Conservation (phyloP, 1,284 basidiomycete genomes). For the Stygiomarasmius scandens region DNA sequence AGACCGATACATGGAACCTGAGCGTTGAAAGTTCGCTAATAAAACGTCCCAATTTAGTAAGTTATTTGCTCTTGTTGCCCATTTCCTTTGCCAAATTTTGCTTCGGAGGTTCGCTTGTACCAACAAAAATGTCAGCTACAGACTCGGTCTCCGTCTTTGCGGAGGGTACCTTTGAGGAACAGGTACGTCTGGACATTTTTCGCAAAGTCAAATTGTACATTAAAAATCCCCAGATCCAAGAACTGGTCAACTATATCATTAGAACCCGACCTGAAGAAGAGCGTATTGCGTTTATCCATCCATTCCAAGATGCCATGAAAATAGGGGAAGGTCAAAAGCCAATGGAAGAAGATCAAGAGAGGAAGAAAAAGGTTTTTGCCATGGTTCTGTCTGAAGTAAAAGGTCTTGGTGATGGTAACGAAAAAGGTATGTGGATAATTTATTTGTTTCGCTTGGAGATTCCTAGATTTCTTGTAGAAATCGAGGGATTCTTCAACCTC, state of each 20-base stretch:
- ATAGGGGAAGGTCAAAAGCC: slow-evolving; percentile 56
- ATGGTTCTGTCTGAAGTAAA: slow-evolving; percentile 66
- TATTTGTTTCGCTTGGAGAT: slow-evolving; percentile 6
- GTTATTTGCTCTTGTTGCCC: not conserved
- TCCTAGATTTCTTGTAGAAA: slow-evolving; percentile 49
- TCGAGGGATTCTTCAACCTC: slow-evolving; percentile 87
- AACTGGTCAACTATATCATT: slow-evolving; percentile 78
- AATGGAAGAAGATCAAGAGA: slow-evolving; percentile 53
- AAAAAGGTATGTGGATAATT: slow-evolving; percentile 57
- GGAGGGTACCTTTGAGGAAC: slow-evolving; percentile 87
- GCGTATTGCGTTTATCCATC: slow-evolving; percentile 61
- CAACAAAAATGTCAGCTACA: slow-evolving; percentile 41
- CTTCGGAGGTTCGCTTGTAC: not conserved
- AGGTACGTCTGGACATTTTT: slow-evolving; percentile 49
- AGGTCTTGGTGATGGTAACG: slow-evolving; percentile 71
- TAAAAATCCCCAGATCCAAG: slow-evolving; percentile 60
- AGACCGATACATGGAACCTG: too few relatives aligned
- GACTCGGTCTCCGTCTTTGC: slow-evolving; percentile 87
- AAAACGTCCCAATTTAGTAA: not conserved
- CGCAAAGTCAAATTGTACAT: not conserved
- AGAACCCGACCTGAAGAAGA: slow-evolving; percentile 71
- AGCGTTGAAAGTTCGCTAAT: not conserved
- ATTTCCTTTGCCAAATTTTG: not conserved
- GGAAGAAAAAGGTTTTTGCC: slow-evolving; percentile 54
- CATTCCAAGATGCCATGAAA: slow-evolving; percentile 65